Evolutionary conservation across 768 basidiomycete genomes (phyloP).

Genomic region (Kwoniella mangroviensis): DNA sequence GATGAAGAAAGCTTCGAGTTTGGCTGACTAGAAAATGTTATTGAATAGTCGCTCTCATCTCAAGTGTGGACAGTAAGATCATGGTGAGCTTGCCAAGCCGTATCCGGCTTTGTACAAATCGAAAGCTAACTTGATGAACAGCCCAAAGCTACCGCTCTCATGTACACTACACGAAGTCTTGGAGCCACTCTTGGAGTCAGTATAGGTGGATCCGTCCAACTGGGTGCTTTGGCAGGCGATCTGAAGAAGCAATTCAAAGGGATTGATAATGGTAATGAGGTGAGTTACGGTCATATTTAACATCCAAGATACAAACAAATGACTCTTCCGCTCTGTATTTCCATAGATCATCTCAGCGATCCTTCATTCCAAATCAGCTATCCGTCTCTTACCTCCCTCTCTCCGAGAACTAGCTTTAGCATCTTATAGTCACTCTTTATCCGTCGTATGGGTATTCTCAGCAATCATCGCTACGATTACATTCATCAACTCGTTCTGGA

Average conservation of each 20-base stretch:
- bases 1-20: background rate
- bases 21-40: background rate
- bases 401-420: conserved; percentile 34
- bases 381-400: conserved; percentile 36
- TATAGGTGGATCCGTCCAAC: conserved; percentile 51
- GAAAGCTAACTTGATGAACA: conserved; percentile 10
- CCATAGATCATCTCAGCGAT: background rate
- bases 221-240: conserved; percentile 40
- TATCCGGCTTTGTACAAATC: background rate
- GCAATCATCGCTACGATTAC: conserved; percentile 33
- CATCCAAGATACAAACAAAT: background rate
- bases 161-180: conserved; percentile 54
- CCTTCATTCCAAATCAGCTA: conserved; percentile 41
- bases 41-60: conserved; percentile 49
- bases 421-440: conserved; percentile 46
- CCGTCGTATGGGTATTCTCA: conserved; percentile 35
- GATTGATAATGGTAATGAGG: conserved; percentile 31
- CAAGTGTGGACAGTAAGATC: conserved; percentile 47
- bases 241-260: conserved; percentile 27
- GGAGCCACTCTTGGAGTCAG: conserved; percentile 54
- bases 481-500: conserved; percentile 29
- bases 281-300: conserved; percentile 9
- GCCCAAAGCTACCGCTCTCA: conserved; percentile 55
- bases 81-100: conserved; percentile 42
- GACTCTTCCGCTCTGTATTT: background rate